Conservation (phyloP, 345 rosid species). For the Syzygium jambos region DNA sequence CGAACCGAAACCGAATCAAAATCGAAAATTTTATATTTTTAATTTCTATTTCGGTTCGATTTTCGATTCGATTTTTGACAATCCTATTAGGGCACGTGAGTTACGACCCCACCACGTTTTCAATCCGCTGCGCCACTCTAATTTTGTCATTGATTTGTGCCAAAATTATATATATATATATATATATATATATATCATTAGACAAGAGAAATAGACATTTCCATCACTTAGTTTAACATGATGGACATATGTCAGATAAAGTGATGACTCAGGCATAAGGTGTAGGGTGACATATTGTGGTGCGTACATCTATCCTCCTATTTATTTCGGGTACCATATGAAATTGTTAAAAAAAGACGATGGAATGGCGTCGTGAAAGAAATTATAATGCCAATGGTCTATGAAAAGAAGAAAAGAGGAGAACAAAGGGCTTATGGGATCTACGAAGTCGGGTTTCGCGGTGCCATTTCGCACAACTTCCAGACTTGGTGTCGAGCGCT, state of each 20-base stretch:
- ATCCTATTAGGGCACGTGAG: slow-evolving; percentile 21
- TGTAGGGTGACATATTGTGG: background rate
- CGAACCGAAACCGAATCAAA: no score
- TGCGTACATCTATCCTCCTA: background rate
- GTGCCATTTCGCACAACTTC: fast-evolving
- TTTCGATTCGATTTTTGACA: no score
- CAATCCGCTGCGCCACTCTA: slow-evolving; percentile 71
- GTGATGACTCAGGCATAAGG: background rate
- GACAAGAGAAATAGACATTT: no score
- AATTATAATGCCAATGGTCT: background rate
- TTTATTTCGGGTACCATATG: background rate
- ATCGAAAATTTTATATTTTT: no score
- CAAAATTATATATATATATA: no score
- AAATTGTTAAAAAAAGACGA: background rate
- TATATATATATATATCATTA: no score
- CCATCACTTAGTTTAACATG: no score
- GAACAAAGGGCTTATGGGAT: background rate
- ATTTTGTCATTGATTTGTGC: slow-evolving; percentile 1
- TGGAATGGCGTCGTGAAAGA: background rate
- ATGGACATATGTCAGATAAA: background rate
- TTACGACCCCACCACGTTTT: slow-evolving; percentile 84
- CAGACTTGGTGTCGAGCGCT: background rate
- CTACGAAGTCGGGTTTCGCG: fast-evolving
- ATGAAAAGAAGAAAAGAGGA: background rate
- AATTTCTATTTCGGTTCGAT: no score